phyloP scores from a whole-genome alignment of 768 basidiomycete species.

The Lactarius psammicola region DNA sequence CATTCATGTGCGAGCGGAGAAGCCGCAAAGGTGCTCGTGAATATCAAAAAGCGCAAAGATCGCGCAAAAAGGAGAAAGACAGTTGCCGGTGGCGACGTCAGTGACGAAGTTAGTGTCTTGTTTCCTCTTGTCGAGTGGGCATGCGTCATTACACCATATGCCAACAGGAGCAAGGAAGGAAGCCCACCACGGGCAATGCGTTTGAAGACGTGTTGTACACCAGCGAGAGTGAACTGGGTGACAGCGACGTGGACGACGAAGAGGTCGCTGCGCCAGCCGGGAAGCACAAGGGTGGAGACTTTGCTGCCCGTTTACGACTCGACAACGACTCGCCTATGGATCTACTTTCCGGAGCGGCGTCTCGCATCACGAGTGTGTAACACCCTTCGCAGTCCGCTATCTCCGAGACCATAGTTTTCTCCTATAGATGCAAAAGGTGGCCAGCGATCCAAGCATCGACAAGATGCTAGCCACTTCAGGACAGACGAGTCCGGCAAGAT shows the following conservation, averaged over 20 bases:
- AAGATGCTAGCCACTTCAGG: conserved; percentile 85
- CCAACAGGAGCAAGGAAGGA: conserved; percentile 43
- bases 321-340: conserved; percentile 97
- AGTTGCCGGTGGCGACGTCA: conserved; percentile 51
- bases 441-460: conserved; percentile 74
- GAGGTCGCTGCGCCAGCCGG: conserved; percentile 38
- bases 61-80: conserved; percentile 87
- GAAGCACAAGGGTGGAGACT: conserved; percentile 40
- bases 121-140: neutral
- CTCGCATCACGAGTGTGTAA: conserved; percentile 65
- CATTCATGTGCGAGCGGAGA: conserved; percentile 71
- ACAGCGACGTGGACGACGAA: conserved; percentile 59
- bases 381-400: conserved; percentile 1
- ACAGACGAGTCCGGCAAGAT: conserved; percentile 83
- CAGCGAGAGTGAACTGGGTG: conserved; percentile 87
- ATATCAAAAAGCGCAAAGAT: conserved; percentile 95
- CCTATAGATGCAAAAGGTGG: conserved; percentile 43
- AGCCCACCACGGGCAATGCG: conserved; percentile 65
- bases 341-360: conserved; percentile 75
- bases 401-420: conserved; percentile 6
- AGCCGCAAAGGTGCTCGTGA: conserved; percentile 82
- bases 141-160: neutral
- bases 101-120: conserved; percentile 51
- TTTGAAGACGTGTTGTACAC: conserved; percentile 98
- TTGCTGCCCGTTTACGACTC: conserved; percentile 66